Percentiles rank a stretch among this genome's conserved stretches.
Evolutionary conservation across 2,329 filamentous ascomycete species (phyloP).

Genomic region (Purpureocillium takamizusanense): DNA sequence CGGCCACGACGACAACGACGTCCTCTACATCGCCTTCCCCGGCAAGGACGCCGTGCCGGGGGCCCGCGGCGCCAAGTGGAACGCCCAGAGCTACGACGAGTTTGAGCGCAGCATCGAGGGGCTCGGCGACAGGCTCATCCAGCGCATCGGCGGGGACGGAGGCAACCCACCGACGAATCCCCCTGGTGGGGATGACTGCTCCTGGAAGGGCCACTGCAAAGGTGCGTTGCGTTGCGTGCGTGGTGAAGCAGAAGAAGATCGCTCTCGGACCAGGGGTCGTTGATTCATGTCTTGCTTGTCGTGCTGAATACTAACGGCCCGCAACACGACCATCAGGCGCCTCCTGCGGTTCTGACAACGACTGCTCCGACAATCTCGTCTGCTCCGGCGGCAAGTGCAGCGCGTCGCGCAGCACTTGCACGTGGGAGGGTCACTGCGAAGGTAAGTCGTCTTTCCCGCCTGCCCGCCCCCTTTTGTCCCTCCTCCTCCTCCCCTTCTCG

Average conservation of each 20-base stretch:
- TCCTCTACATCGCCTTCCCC: constrained; percentile 53
- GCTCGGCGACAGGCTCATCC: constrained; percentile 43
- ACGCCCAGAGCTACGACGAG: constrained; percentile 32
- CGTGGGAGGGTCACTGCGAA: constrained; percentile 7
- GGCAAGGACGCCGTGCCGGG: constrained; percentile 49
- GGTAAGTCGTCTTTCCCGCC: constrained; percentile 4
- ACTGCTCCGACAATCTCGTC: constrained; percentile 10
- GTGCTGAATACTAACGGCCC: not conserved
- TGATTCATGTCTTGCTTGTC: no score
- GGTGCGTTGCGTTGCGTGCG: constrained; percentile 4
- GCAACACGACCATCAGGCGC: no score
- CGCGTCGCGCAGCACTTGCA: not conserved
- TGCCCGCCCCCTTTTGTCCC: not conserved
- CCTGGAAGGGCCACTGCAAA: constrained; percentile 10
- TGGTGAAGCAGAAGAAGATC: no score
- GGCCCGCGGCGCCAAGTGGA: constrained; percentile 42
- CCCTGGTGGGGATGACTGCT: constrained; percentile 5
- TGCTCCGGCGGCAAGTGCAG: constrained; percentile 11
- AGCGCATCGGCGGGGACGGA: constrained; percentile 13
- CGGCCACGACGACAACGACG: constrained; percentile 48
- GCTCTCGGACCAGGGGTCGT: no score
- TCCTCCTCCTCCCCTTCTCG: no score
- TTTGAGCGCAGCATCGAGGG: constrained; percentile 44
- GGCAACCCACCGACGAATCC: constrained; percentile 1
- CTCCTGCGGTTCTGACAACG: constrained; percentile 2